These are phyloP conservation scores for Backusella morwellensis DNA, from an alignment of 192 early-diverging fungal genomes.

Conservation along the genomic window DNA sequence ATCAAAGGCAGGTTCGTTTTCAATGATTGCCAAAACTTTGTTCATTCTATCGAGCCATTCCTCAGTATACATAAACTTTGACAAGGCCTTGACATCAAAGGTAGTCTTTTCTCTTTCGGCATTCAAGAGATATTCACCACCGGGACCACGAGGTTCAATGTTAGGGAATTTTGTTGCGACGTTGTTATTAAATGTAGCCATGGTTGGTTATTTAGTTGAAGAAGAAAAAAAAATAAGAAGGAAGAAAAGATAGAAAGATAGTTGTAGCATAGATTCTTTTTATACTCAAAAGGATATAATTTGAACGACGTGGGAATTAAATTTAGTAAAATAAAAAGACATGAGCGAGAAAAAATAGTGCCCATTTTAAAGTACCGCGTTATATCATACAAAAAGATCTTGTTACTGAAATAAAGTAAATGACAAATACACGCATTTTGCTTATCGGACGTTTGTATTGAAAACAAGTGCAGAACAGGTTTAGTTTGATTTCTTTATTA, in stretches of 20 bases:
- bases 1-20: slow-evolving; percentile 70
- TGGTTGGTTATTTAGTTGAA: neutral
- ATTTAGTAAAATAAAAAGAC: slow-evolving; percentile 9
- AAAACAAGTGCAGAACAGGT: neutral
- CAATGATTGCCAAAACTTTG: slow-evolving; percentile 58
- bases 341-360: neutral
- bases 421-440: neutral
- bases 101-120: slow-evolving; percentile 67
- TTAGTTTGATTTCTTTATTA: neutral
- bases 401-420: neutral
- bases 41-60: slow-evolving; percentile 54
- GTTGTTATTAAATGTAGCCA: slow-evolving; percentile 22
- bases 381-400: neutral
- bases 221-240: neutral
- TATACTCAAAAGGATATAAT: neutral
- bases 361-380: neutral
- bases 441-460: neutral
- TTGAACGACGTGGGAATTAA: slow-evolving; percentile 5
- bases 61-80: slow-evolving; percentile 64
- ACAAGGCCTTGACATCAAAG: slow-evolving; percentile 65
- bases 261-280: neutral
- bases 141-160: slow-evolving; percentile 44
- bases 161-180: slow-evolving; percentile 41
- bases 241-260: neutral
- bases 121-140: slow-evolving; percentile 49